These are phyloP conservation scores for Xylaria acuta DNA, from an alignment of 495 filamentous ascomycete species.

Conservation along the genomic window DNA sequence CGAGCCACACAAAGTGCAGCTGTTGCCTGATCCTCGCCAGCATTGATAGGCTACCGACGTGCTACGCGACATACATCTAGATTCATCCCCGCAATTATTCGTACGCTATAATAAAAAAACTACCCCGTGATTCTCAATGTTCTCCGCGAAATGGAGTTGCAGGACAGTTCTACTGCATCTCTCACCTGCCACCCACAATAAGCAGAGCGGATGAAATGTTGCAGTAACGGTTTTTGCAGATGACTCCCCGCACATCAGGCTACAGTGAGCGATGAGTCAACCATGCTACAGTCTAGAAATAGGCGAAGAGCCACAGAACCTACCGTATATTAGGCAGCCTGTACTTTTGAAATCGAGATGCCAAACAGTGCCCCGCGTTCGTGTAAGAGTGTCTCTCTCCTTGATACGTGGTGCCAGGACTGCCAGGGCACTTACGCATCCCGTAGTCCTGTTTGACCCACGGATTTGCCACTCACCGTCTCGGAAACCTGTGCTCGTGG, in stretches of 20 bases:
- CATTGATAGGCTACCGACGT: no score
- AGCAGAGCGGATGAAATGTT: conserved; percentile 5
- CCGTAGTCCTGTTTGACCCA: not conserved
- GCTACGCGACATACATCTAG: not conserved
- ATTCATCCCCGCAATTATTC: not conserved
- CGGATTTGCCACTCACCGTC: conserved; percentile 3
- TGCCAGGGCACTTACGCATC: not conserved
- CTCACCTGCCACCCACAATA: not conserved
- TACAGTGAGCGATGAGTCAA: conserved; percentile 1
- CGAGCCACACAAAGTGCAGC: not conserved
- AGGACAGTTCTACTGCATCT: not conserved
- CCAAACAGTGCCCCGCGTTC: not conserved
- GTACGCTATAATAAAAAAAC: no score
- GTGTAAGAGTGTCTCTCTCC: not conserved
- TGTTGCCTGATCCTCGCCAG: conserved; percentile 11
- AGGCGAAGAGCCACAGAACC: not conserved
- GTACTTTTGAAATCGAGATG: not conserved
- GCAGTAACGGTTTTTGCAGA: not conserved
- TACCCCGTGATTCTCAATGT: no score
- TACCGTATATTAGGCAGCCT: not conserved
- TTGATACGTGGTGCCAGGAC: not conserved
- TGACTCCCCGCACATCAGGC: not conserved
- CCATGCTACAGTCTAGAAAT: not conserved
- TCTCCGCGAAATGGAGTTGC: not conserved
- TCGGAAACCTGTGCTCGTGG: not conserved